Conservation (phyloP, 208 protist species). For the Endotrypanum monterogeii region DNA sequence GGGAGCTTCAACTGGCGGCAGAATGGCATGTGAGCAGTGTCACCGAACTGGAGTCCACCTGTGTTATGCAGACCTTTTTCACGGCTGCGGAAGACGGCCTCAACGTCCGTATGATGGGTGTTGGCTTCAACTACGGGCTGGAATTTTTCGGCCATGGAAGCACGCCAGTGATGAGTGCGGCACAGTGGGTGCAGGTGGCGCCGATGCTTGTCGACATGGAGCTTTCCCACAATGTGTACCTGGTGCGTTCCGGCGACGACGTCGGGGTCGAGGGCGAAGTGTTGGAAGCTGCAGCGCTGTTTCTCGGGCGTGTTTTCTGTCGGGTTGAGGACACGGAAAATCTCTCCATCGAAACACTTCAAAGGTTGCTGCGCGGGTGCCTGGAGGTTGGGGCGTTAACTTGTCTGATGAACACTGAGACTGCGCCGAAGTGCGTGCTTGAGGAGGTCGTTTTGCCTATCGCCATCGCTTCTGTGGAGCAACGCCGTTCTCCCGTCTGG, state of each 20-base stretch:
- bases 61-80: constrained; percentile 78
- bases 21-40: constrained; percentile 48
- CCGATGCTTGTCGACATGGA: constrained; percentile 23
- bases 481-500: constrained; percentile 17
- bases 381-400: constrained; percentile 64
- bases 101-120: constrained; percentile 54
- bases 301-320: constrained; percentile 68
- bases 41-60: constrained; percentile 65
- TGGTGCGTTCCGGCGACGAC: constrained; percentile 31
- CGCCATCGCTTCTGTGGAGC: constrained; percentile 8
- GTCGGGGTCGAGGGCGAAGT: constrained; percentile 16
- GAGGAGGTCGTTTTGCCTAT: constrained; percentile 19
- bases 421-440: constrained; percentile 22
- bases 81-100: constrained; percentile 46
- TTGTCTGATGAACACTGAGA: constrained; percentile 63
- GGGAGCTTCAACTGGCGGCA: constrained; percentile 53
- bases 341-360: constrained; percentile 39
- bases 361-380: constrained; percentile 55
- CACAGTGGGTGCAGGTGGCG: constrained; percentile 27
- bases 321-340: constrained; percentile 51
- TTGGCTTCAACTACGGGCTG: constrained; percentile 66
- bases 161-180: constrained; percentile 43
- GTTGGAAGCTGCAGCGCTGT: constrained; percentile 22
- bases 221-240: constrained; percentile 21
- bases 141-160: constrained; percentile 81